Evolutionary conservation across 192 early-diverging fungal species (phyloP).

Genomic region (Piromyces finnis): DNA sequence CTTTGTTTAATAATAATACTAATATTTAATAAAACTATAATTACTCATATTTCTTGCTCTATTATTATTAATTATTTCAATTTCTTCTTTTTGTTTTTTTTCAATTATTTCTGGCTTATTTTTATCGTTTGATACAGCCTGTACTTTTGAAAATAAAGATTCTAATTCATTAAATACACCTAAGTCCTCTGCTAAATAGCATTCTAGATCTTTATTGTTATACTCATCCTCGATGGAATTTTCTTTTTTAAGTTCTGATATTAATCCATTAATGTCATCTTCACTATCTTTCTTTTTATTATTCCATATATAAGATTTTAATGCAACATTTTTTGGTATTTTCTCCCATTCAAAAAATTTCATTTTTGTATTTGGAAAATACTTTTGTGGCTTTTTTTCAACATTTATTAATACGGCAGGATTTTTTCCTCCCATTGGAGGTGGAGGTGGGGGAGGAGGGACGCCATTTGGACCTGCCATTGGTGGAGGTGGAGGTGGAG

Average conservation of each 20-base stretch:
- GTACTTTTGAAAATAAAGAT: not conserved
- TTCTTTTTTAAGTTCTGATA: not conserved
- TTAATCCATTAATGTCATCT: not conserved
- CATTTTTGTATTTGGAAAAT: not conserved
- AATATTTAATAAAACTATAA: no score
- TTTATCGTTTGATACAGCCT: not conserved
- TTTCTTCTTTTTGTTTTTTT: not conserved
- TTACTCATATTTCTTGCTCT: not conserved
- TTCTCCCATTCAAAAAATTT: not conserved
- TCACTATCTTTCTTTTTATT: not conserved
- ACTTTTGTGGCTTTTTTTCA: not conserved
- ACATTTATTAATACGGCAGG: not conserved
- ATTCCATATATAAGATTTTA: not conserved
- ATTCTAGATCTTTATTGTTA: not conserved
- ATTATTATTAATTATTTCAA: not conserved
- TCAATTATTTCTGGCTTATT: not conserved
- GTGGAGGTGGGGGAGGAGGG: not conserved
- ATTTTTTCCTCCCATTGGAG: not conserved
- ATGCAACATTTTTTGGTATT: not conserved
- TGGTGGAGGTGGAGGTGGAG: not conserved
- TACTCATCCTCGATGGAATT: not conserved
- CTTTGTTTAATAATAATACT: no score
- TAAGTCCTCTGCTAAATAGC: not conserved
- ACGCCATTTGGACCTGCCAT: not conserved
- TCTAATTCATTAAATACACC: not conserved